These are phyloP conservation scores for Babesia sp. DNA, from an alignment of 169 alveolate species.

Conservation along the genomic window DNA sequence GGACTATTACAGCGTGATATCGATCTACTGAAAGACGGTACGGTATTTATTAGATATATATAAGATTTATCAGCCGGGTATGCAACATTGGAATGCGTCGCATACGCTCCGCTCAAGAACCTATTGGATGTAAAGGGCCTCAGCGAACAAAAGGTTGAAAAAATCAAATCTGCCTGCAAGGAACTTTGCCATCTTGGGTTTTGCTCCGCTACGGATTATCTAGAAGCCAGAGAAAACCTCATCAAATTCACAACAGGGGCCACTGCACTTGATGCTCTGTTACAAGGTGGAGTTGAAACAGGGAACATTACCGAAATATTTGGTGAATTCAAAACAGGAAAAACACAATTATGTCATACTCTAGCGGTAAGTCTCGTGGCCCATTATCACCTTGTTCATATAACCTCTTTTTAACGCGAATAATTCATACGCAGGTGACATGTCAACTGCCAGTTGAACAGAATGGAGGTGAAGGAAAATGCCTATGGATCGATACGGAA, in stretches of 20 bases:
- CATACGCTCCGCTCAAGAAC: slow-evolving; percentile 89
- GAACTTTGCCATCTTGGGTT: slow-evolving; percentile 90
- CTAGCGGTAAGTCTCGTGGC: slow-evolving; percentile 79
- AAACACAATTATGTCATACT: slow-evolving; percentile 97
- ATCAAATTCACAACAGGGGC: slow-evolving; percentile 95
- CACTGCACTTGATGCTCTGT: slow-evolving; percentile 88
- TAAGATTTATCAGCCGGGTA: slow-evolving; percentile 79
- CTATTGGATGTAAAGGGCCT: slow-evolving; percentile 93
- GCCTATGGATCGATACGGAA: slow-evolving; percentile 99
- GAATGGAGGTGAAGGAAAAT: slow-evolving; percentile 98
- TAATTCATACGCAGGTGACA: slow-evolving; percentile 71
- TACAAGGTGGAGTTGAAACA: slow-evolving; percentile 98
- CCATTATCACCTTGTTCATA: slow-evolving; percentile 9
- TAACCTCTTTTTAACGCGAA: slow-evolving; percentile 14
- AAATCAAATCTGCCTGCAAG: slow-evolving; percentile 89
- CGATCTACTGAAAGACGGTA: slow-evolving; percentile 87
- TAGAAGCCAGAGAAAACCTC: slow-evolving; percentile 89
- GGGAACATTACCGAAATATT: slow-evolving; percentile 95
- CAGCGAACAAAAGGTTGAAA: slow-evolving; percentile 94
- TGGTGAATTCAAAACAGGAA: slow-evolving; percentile 98
- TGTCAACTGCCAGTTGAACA: slow-evolving; percentile 92
- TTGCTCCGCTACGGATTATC: slow-evolving; percentile 89
- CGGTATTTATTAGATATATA: neutral
- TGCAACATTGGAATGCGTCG: slow-evolving; percentile 91
- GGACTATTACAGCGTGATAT: slow-evolving; percentile 88